These are phyloP conservation scores for Fusarium goolgardi DNA, from an alignment of 2,329 filamentous ascomycete species.

Conservation along the genomic window DNA sequence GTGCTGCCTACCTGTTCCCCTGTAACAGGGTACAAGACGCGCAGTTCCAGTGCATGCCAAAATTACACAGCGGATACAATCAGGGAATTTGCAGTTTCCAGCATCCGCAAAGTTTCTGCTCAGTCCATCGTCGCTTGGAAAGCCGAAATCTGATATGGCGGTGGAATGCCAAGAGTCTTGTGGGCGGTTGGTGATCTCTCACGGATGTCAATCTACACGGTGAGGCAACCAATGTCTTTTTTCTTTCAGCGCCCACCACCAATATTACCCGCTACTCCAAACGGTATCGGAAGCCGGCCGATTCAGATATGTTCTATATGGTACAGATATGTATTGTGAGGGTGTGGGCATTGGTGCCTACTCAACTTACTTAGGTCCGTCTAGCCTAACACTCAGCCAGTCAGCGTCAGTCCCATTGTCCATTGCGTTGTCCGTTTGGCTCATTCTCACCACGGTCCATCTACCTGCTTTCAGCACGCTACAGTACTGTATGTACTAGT, in stretches of 20 bases:
- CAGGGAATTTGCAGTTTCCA: conserved; percentile 26
- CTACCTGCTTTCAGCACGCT: conserved; percentile 30
- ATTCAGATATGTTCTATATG: conserved; percentile 32
- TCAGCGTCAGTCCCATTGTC: conserved; percentile 42
- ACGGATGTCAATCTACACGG: conserved; percentile 37
- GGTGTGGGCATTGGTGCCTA: conserved; percentile 45
- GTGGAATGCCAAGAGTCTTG: conserved; percentile 28
- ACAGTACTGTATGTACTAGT: conserved; percentile 20
- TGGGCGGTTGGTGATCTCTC: conserved; percentile 26
- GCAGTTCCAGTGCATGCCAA: conserved; percentile 38
- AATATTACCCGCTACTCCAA: conserved; percentile 41
- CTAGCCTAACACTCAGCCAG: conserved; percentile 37
- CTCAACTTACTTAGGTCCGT: conserved; percentile 41
- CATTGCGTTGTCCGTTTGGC: conserved; percentile 37
- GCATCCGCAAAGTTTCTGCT: conserved; percentile 21
- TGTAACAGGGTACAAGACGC: conserved; percentile 24
- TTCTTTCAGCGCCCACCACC: conserved; percentile 26
- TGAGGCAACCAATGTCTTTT: conserved; percentile 32
- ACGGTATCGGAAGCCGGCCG: conserved; percentile 45
- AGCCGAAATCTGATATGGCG: conserved; percentile 17
- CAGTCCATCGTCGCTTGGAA: conserved; percentile 17
- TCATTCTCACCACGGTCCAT: conserved; percentile 39
- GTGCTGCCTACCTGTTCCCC: conserved; percentile 32
- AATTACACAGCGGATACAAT: conserved; percentile 37
- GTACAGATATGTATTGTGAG: conserved; percentile 39